Percentiles rank a stretch among this genome's conserved stretches.
These are phyloP conservation scores for Phialophora chinensis DNA, from an alignment of 2,329 filamentous ascomycete genomes.

Conservation along the genomic window DNA sequence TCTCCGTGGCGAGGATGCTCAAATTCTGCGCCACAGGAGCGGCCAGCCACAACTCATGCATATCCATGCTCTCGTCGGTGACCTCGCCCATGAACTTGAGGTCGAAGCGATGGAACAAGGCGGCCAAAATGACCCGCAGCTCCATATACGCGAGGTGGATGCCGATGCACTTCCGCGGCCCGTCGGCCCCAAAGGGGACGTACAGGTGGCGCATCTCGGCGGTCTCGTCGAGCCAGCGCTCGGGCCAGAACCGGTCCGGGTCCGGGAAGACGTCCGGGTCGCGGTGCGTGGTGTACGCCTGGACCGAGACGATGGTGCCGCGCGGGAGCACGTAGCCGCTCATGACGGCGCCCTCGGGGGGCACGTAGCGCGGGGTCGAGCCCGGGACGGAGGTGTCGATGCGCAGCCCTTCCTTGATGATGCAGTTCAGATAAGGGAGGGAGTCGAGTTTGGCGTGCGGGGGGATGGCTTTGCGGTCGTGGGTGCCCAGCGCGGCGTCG, in stretches of 20 bases:
- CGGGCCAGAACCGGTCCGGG: constrained; percentile 17
- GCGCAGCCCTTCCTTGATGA: constrained; percentile 18
- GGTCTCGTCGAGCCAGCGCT: constrained; percentile 21
- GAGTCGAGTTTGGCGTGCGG: constrained; percentile 12
- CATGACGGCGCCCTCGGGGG: constrained; percentile 4
- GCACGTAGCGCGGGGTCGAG: constrained; percentile 23
- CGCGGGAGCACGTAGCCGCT: not conserved
- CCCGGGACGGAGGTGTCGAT: constrained; percentile 22
- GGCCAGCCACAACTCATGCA: constrained; percentile 24
- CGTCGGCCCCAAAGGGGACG: constrained; percentile 20
- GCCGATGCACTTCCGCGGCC: constrained; percentile 20
- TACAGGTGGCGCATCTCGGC: constrained; percentile 21
- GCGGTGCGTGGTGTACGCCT: constrained; percentile 19
- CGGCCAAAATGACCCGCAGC: constrained; percentile 18
- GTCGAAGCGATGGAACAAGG: constrained; percentile 19
- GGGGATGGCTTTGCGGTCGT: not conserved
- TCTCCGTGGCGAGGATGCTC: constrained; percentile 17
- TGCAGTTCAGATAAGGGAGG: constrained; percentile 17
- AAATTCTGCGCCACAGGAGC: constrained; percentile 17
- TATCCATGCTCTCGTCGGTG: constrained; percentile 20
- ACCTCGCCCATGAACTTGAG: constrained; percentile 8
- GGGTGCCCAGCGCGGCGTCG: not conserved
- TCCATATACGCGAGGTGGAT: constrained; percentile 24
- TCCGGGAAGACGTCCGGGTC: constrained; percentile 18
- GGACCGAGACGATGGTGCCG: constrained; percentile 19